phyloP scores from a whole-genome alignment of 2,329 filamentous ascomycete species.

The Dactylellina parvicollis region DNA sequence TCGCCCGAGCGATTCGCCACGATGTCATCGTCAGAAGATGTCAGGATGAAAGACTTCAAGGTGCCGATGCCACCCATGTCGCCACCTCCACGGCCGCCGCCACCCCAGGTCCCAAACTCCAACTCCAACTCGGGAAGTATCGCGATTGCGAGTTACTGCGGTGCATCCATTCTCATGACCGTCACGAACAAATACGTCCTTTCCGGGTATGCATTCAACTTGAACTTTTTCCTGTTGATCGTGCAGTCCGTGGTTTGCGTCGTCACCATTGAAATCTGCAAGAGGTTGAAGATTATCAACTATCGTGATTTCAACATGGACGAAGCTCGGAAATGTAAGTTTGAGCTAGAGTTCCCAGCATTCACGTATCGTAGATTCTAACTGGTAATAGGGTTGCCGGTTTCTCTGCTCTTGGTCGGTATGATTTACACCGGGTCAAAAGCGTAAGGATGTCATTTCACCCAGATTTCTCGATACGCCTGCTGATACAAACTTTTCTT shows the following conservation, averaged over 20 bases:
- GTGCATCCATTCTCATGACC: constrained; percentile 98
- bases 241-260: constrained; percentile 94
- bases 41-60: constrained; percentile 50
- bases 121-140: constrained; percentile 60
- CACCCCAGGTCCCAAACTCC: constrained; percentile 30
- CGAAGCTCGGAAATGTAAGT: constrained; percentile 90
- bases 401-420: constrained; percentile 92
- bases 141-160: constrained; percentile 89
- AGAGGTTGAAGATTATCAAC: constrained; percentile 81
- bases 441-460: constrained; percentile 64
- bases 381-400: constrained; percentile 80
- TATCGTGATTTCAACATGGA: constrained; percentile 85
- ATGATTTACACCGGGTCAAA: constrained; percentile 99
- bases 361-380: background rate
- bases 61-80: constrained; percentile 54
- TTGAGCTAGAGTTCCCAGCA: no score
- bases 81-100: constrained; percentile 48
- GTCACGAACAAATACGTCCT: constrained; percentile 99
- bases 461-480: no score
- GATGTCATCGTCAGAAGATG: constrained; percentile 49
- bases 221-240: constrained; percentile 93
- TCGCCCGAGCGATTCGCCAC: background rate
- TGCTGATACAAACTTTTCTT: background rate
- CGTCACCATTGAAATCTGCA: constrained; percentile 81
- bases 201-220: constrained; percentile 87